These are phyloP conservation scores for Datura wrightii DNA, from an alignment of 257 asterid species.

Conservation along the genomic window DNA sequence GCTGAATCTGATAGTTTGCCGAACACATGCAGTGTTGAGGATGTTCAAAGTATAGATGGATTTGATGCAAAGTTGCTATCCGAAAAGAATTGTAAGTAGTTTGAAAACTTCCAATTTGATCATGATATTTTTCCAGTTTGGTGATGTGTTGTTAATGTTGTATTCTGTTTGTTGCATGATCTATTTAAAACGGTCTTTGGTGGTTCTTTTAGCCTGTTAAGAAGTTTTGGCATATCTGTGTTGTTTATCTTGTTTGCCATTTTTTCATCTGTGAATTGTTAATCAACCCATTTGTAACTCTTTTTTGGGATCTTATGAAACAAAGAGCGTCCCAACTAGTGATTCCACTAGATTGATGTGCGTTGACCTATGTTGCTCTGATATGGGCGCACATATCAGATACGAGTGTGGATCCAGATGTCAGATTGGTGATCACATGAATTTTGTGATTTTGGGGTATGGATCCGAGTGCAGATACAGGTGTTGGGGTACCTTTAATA, in stretches of 20 bases:
- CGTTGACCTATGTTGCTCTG: not conserved
- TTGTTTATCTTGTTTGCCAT: too few relatives aligned
- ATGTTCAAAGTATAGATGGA: slow-evolving; percentile 40
- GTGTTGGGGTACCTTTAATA: not conserved
- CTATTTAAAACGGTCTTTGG: not conserved
- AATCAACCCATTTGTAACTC: too few relatives aligned
- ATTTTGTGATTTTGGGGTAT: not conserved
- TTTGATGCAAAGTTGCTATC: slow-evolving; percentile 47
- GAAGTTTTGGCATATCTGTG: not conserved
- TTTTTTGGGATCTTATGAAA: not conserved
- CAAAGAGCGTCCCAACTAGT: not conserved
- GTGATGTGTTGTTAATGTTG: not conserved
- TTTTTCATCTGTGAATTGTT: too few relatives aligned
- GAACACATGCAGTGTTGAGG: slow-evolving; percentile 41
- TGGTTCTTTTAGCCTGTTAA: slow-evolving; percentile 1
- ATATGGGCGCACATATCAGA: not conserved
- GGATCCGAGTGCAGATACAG: not conserved
- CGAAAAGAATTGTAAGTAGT: slow-evolving; percentile 33
- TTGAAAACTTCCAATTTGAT: not conserved
- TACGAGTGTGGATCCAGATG: not conserved
- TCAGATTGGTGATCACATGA: not conserved
- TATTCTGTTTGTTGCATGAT: not conserved
- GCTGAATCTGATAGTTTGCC: slow-evolving; percentile 48
- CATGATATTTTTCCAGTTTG: not conserved
- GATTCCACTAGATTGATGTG: slow-evolving; percentile 4